Evolutionary conservation across 2,329 filamentous ascomycete genomes (phyloP), one percentile per base, ranked within the genome.

Genomic region (Aureobasidium leucospermi): DNA sequence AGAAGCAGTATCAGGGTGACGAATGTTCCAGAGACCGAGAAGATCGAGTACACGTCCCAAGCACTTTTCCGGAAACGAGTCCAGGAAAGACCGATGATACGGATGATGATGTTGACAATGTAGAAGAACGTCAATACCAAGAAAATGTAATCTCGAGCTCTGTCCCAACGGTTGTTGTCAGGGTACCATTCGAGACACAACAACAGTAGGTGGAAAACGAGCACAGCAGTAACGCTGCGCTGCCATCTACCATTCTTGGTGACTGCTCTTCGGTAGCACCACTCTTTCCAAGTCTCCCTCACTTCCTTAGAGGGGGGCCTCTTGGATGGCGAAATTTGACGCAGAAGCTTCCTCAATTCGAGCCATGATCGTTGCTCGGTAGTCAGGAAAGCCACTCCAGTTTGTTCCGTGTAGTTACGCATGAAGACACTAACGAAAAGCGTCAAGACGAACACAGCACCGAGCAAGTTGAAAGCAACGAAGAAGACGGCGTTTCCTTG

Each of bases 371-470:
- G 86, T 71, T 99, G 94, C 67, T 99, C 94, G 0, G 92, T 88
- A 1, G 94, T 99, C 67, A 99, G 78, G 71, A 93, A 99, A 2
- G 94, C 94, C 45, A 99, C 94, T 1, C 94, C 94, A 0, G 94
- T 99, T 74, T 97, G 92, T 74, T 99, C 94, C 0, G 94, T 99
- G 74, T 99, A 99, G 72, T 96, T 99, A 62, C 94, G 90, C 94
- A 99, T 99, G 73, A 99, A 99, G 62, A 99, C 94, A 60, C 94
- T 97, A 49, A 99, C 95, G 73, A 99, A 99, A 69, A 99, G 78
- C 1, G 94, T 99, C 69, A 99, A 81, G 63, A 99, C 88, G 75
- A 99, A 99, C 64, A 99, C 93, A 0, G 94, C 94, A 34, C 91
- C 91, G 67, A 99, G 81, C 70, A 99, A 83, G 74, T 99, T 99